Percentiles rank a stretch among this genome's conserved stretches.
Evolutionary conservation across 2,329 filamentous ascomycete species (phyloP).

Genomic region (Xylariales sp.): DNA sequence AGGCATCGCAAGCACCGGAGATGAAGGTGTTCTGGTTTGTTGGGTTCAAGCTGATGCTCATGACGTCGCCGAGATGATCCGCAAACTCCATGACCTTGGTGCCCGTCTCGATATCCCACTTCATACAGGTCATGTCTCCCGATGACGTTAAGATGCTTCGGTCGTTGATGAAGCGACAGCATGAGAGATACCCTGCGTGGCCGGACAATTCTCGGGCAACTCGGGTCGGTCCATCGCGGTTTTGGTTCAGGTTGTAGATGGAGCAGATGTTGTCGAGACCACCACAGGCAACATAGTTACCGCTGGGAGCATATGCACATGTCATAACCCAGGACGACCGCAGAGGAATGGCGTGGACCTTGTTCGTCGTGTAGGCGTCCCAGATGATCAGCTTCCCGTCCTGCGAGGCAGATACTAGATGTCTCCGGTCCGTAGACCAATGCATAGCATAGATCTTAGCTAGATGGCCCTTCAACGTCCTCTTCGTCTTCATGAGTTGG

Average conservation of each 20-base stretch:
- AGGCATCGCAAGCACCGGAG: conserved; percentile 97
- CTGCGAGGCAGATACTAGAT: conserved; percentile 95
- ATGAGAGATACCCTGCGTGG: conserved; percentile 94
- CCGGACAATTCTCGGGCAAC: conserved; percentile 94
- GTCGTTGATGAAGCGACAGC: conserved; percentile 98
- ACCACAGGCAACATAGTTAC: conserved; percentile 97
- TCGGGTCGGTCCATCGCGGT: conserved; percentile 90
- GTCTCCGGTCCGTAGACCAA: conserved; percentile 97
- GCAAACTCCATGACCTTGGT: conserved; percentile 97
- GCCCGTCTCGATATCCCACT: conserved; percentile 98
- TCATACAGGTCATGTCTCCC: conserved; percentile 99
- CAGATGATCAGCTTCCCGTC: conserved; percentile 99
- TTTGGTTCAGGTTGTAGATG: conserved; percentile 96
- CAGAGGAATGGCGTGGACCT: conserved; percentile 96
- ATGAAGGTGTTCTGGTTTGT: conserved; percentile 99
- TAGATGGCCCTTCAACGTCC: conserved; percentile 93
- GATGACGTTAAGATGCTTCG: conserved; percentile 96
- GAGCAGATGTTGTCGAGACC: conserved; percentile 99
- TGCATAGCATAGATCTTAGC: conserved; percentile 99
- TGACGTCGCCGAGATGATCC: conserved; percentile 96
- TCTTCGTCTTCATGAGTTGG: conserved; percentile 92
- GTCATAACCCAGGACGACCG: conserved; percentile 99
- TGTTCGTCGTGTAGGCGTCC: conserved; percentile 99
- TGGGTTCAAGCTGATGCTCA: conserved; percentile 99
- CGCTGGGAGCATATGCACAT: conserved; percentile 95